Conservation (phyloP, 2,329 filamentous ascomycete genomes). For the Ophiostoma novo-ulmi region DNA sequence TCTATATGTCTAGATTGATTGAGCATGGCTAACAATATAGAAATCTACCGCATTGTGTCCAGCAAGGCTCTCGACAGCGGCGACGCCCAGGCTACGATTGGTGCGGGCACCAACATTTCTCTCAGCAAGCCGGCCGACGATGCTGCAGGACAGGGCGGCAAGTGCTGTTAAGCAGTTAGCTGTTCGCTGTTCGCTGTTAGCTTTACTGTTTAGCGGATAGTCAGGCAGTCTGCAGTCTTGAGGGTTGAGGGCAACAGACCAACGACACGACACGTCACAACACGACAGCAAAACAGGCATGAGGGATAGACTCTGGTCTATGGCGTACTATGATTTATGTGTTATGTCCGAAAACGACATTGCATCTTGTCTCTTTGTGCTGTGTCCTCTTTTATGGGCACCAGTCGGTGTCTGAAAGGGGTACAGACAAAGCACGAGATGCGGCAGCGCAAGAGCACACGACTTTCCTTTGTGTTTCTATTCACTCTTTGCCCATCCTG, state of each 20-base stretch:
- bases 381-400: not conserved
- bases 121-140: slow-evolving; percentile 81
- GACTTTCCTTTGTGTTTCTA: not conserved
- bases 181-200: slow-evolving; percentile 15
- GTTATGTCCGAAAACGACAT: slow-evolving; percentile 17
- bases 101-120: slow-evolving; percentile 75
- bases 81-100: slow-evolving; percentile 75
- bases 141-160: slow-evolving; percentile 67
- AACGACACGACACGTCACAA: not conserved
- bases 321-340: slow-evolving; percentile 25
- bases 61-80: slow-evolving; percentile 93
- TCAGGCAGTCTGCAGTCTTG: too few species aligned
- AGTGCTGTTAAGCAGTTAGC: slow-evolving; percentile 63
- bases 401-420: not conserved
- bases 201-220: too few species aligned
- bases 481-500: not conserved
- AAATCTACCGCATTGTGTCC: slow-evolving; percentile 99
- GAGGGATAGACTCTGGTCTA: slow-evolving; percentile 13
- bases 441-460: not conserved
- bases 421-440: not conserved
- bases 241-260: too few species aligned
- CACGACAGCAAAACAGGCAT: slow-evolving; percentile 23
- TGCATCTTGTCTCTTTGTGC: not conserved
- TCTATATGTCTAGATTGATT: too few species aligned
- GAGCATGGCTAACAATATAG: slow-evolving; percentile 43